Evolutionary conservation across 2,329 filamentous ascomycete genomes (phyloP).

Genomic region (Xylariales sp.): DNA sequence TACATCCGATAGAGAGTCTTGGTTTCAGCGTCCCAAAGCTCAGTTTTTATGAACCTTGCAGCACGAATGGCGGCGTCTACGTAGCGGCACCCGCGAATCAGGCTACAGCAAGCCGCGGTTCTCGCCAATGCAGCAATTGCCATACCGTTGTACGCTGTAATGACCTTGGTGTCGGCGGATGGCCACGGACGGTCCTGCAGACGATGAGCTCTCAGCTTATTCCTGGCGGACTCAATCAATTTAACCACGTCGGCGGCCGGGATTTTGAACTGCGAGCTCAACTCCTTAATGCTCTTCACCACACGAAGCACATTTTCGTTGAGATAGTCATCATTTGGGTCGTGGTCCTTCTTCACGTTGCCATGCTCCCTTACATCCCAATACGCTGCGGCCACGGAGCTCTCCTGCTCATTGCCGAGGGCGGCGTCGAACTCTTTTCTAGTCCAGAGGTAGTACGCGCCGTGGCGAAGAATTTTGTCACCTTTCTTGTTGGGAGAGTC

Average conservation of each 20-base stretch:
- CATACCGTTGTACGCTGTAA: conserved; percentile 84
- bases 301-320: conserved; percentile 86
- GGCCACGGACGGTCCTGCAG: conserved; percentile 73
- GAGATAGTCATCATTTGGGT: conserved; percentile 90
- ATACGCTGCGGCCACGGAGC: conserved; percentile 72
- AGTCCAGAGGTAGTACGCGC: conserved; percentile 94
- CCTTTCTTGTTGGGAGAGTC: conserved; percentile 74
- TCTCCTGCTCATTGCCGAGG: conserved; percentile 60
- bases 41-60: conserved; percentile 65
- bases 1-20: conserved; percentile 71
- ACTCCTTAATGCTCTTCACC: conserved; percentile 59
- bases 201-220: conserved; percentile 66
- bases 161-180: conserved; percentile 80
- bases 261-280: conserved; percentile 73
- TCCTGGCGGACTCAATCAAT: conserved; percentile 62
- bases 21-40: conserved; percentile 64
- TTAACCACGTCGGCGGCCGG: conserved; percentile 63
- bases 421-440: conserved; percentile 78
- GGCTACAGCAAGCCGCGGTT: conserved; percentile 46
- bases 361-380: conserved; percentile 82
- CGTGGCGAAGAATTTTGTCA: conserved; percentile 80
- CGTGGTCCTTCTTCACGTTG: conserved; percentile 77
- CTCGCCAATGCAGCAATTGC: conserved; percentile 80
- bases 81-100: conserved; percentile 54
- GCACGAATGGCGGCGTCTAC: conserved; percentile 62